phyloP scores from a whole-genome alignment of 2,329 filamentous ascomycete species.

The Botrytis aclada region DNA sequence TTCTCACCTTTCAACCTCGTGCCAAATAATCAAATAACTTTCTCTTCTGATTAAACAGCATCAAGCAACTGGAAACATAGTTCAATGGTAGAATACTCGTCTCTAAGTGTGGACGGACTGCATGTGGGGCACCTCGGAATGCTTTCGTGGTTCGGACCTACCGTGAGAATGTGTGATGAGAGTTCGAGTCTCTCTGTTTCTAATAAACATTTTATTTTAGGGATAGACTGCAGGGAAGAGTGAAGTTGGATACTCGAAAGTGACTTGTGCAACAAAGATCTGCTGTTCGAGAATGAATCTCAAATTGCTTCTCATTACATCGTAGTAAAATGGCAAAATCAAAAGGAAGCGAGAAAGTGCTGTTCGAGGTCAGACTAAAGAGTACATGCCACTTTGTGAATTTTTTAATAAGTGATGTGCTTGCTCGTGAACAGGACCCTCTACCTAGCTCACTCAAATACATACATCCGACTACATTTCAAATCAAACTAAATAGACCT shows the following conservation, averaged over 20 bases:
- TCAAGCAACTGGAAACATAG: background rate
- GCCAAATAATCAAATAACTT: background rate
- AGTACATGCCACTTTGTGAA: background rate
- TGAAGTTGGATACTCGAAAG: background rate
- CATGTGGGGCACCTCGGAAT: background rate
- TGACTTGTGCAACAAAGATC: background rate
- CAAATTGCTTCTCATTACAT: background rate
- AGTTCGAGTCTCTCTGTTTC: background rate
- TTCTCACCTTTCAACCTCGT: background rate
- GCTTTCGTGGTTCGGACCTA: background rate
- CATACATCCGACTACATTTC: too few relatives aligned
- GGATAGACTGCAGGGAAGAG: background rate
- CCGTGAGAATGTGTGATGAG: background rate
- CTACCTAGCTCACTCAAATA: background rate
- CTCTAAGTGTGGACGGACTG: background rate
- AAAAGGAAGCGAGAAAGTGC: background rate
- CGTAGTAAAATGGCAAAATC: background rate
- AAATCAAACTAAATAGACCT: too few relatives aligned
- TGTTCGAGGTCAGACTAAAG: background rate
- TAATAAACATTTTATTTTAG: background rate
- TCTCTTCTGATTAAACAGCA: background rate
- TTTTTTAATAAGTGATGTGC: background rate
- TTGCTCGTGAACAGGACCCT: background rate
- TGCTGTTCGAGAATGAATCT: background rate
- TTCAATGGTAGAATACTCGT: background rate